These are phyloP conservation scores for Fusarium irregulare DNA, from an alignment of 2,329 filamentous ascomycete species.

Conservation along the genomic window DNA sequence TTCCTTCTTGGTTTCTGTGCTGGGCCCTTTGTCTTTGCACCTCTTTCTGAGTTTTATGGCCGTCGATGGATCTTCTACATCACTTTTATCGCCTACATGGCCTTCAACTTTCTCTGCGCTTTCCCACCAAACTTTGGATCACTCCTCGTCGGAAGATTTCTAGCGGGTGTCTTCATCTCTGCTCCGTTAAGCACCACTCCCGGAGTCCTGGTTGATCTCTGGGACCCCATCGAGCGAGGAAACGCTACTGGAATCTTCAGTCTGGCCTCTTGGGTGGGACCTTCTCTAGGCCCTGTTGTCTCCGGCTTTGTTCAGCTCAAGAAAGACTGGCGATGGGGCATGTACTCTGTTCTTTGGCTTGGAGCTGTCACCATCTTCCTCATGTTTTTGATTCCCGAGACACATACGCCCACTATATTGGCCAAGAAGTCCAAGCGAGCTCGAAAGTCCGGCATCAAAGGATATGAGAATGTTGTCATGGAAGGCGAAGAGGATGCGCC, in stretches of 20 bases:
- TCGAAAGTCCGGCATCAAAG: slow-evolving; percentile 59
- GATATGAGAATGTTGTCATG: slow-evolving; percentile 64
- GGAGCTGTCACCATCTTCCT: slow-evolving; percentile 54
- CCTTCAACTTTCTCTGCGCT: slow-evolving; percentile 65
- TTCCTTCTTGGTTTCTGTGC: slow-evolving; percentile 68
- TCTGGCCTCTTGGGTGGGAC: slow-evolving; percentile 65
- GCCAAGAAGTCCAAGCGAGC: slow-evolving; percentile 65
- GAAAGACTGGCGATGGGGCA: slow-evolving; percentile 65
- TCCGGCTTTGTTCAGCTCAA: slow-evolving; percentile 68
- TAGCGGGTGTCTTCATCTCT: slow-evolving; percentile 67
- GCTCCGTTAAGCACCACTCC: slow-evolving; percentile 61
- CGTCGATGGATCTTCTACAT: slow-evolving; percentile 64
- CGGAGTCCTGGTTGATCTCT: slow-evolving; percentile 65
- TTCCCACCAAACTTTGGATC: slow-evolving; percentile 65
- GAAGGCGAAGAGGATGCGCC: slow-evolving; percentile 59
- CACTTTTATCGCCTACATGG: slow-evolving; percentile 60
- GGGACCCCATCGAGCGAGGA: slow-evolving; percentile 62
- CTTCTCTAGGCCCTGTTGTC: slow-evolving; percentile 64
- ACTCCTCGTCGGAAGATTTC: slow-evolving; percentile 65
- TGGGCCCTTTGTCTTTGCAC: slow-evolving; percentile 69
- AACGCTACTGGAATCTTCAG: slow-evolving; percentile 66
- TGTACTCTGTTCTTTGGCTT: slow-evolving; percentile 61
- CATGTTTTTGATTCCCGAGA: slow-evolving; percentile 70
- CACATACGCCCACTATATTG: slow-evolving; percentile 62
- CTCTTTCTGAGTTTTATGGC: slow-evolving; percentile 68